Base-by-base conservation (phyloP, 352 stramenopile genomes). In the Pythium guiyangense region DNA sequence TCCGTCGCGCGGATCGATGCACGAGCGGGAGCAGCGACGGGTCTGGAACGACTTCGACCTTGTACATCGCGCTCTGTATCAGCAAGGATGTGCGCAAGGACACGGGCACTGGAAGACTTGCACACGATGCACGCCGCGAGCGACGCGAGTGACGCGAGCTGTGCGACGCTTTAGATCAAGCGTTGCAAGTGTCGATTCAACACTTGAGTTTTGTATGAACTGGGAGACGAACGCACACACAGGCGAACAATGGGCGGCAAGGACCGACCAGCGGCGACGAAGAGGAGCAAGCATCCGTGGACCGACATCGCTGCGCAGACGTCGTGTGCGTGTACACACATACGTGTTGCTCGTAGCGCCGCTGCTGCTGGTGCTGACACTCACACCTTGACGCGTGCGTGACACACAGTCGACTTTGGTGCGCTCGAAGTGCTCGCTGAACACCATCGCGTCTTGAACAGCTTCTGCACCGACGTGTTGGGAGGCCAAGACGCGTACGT, bases 381-480 rank as follows among this genome's bases (percentile, higher is more conserved):
- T n/a, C n/a, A 40, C 39, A 6, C 25, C 9, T 25, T 14, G 1
- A 10, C n/a, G 26, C 31, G 3, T 12, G 22, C 6, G 6, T 20
- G n/a, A 8, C 11, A 9, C 3, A 14, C 22, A 87, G 77, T 87
- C n/a, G 65, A 65, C 20, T 48, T 76, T 20, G 25, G 54, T 5
- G 63, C 73, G 10, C 52, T 89, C 9, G 43, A 71, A 39, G 61
- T 79, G 6, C 56, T 89, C 2, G 54, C 70, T 49, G 63, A 66
- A 6, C 79, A 87, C 25, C 63, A 89, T 27, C 51, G 52, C 12
- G 74, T 57, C 3, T 63, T 89, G 0, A 67, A 71, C 54, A 67
- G 62, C 3, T 86, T 87, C 40, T 86, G 71, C 31, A 54, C 62
- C 0, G 60, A 79, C 2, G 31, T 56, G 1, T 46, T 52, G n/a